phyloP scores from a whole-genome alignment of 163 green algal species.

The Prototheca cutis region DNA sequence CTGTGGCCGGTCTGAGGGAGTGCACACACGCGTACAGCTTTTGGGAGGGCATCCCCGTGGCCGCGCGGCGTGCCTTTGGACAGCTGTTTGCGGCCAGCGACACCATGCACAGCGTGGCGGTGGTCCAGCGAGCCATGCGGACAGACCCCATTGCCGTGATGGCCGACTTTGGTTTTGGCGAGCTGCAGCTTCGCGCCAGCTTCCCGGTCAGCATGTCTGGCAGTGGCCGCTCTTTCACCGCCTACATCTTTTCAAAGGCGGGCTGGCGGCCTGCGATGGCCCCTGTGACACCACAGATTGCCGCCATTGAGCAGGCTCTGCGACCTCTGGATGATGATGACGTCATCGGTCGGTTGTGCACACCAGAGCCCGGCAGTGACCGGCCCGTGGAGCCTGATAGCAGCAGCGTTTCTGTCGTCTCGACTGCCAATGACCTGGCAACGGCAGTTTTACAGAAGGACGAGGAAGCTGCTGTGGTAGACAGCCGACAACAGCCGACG shows the following conservation, averaged over 20 bases:
- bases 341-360: no score
- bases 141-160: conserved; percentile 53
- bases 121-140: conserved; percentile 78
- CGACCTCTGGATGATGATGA: no score
- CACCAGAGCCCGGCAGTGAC: no score
- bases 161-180: conserved; percentile 64
- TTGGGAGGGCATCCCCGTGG: conserved; percentile 82
- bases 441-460: no score
- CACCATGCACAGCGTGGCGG: conserved; percentile 55
- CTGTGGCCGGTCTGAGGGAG: conserved; percentile 45
- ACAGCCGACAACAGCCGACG: no score
- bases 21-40: conserved; percentile 88
- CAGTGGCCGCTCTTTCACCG: conserved; percentile 71
- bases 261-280: background rate
- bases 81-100: conserved; percentile 53
- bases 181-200: conserved; percentile 52
- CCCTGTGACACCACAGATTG: no score
- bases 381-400: no score
- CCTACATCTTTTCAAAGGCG: conserved; percentile 63
- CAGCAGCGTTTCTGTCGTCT: no score
- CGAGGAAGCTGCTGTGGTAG: no score
- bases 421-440: no score
- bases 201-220: conserved; percentile 83
- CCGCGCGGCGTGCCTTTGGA: conserved; percentile 66
- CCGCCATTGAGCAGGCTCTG: no score